phyloP scores from a whole-genome alignment of 108 stramenopile genomes.

The Pseudonitzschia pungens region DNA sequence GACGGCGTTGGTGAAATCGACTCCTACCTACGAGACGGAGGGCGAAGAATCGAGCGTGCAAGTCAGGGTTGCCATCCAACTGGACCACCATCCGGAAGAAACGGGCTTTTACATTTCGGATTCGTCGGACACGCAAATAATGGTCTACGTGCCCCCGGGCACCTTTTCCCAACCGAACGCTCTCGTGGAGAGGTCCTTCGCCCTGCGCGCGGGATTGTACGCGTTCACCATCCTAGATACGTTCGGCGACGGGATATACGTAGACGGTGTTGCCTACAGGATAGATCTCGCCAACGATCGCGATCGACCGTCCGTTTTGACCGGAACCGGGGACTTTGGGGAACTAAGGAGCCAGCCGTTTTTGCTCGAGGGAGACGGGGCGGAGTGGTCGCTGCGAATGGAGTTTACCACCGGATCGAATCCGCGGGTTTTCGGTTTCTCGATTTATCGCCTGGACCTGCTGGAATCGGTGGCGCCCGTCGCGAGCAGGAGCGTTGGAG shows the following conservation, averaged over 20 bases:
- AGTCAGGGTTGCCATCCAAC: conserved; percentile 25
- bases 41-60: not conserved
- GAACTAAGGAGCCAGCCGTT: conserved; percentile 8
- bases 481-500: conserved; percentile 16
- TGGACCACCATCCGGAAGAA: conserved; percentile 31
- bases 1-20: not conserved
- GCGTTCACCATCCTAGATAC: conserved; percentile 22
- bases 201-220: conserved; percentile 26
- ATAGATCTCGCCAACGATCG: conserved; percentile 13
- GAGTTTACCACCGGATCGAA: conserved; percentile 16
- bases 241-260: conserved; percentile 28
- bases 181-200: conserved; percentile 15
- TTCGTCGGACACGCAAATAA: not conserved
- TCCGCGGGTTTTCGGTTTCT: conserved; percentile 25
- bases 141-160: conserved; percentile 25
- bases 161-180: conserved; percentile 10
- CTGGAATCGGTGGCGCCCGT: conserved; percentile 19
- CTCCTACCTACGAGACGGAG: no score
- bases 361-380: conserved; percentile 23
- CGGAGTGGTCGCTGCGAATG: conserved; percentile 16
- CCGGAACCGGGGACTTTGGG: conserved; percentile 22
- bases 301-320: conserved; percentile 16
- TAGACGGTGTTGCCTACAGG: conserved; percentile 8
- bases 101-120: conserved; percentile 35
- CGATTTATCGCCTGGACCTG: conserved; percentile 23